phyloP scores from a whole-genome alignment of 2,329 filamentous ascomycete species.

The Coleophoma crateriformis region DNA sequence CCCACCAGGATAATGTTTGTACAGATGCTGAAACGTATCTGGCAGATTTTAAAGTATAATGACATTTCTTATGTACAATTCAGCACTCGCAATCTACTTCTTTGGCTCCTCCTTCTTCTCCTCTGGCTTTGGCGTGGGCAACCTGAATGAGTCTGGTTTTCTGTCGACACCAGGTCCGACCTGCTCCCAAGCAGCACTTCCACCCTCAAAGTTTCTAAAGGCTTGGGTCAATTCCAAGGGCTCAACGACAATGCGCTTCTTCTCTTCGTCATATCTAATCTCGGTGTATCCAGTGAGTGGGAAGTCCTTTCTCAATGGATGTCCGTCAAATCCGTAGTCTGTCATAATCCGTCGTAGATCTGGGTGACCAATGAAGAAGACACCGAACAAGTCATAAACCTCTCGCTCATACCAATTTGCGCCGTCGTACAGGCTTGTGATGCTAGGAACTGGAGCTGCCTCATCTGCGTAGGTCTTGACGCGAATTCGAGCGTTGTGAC shows the following conservation, averaged over 20 bases:
- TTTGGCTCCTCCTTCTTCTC: constrained; percentile 85
- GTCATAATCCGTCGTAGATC: constrained; percentile 98
- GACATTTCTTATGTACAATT: constrained; percentile 19
- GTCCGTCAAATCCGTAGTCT: constrained; percentile 97
- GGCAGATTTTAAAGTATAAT: too few relatives aligned
- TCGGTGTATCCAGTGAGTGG: constrained; percentile 97
- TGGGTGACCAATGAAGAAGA: constrained; percentile 93
- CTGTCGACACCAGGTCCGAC: constrained; percentile 68
- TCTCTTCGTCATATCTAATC: constrained; percentile 97
- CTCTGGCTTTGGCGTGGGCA: constrained; percentile 93
- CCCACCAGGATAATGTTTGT: too few relatives aligned
- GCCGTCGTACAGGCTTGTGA: constrained; percentile 82
- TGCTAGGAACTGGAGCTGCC: constrained; percentile 84
- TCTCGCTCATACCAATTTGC: constrained; percentile 99
- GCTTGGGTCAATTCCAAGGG: constrained; percentile 96
- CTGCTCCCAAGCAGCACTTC: constrained; percentile 68
- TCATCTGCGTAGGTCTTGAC: constrained; percentile 99
- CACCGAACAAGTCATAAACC: constrained; percentile 94
- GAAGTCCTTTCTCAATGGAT: constrained; percentile 96
- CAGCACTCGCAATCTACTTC: constrained; percentile 55
- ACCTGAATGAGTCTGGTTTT: constrained; percentile 84
- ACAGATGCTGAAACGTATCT: too few relatives aligned
- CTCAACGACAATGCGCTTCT: constrained; percentile 98
- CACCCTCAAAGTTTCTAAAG: constrained; percentile 96
- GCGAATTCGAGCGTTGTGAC: constrained; percentile 92